A percentile compares a stretch with the other conserved stretches of the same genome.
Conservation (phyloP, 2,329 filamentous ascomycete genomes). For the Aspergillus latus region DNA sequence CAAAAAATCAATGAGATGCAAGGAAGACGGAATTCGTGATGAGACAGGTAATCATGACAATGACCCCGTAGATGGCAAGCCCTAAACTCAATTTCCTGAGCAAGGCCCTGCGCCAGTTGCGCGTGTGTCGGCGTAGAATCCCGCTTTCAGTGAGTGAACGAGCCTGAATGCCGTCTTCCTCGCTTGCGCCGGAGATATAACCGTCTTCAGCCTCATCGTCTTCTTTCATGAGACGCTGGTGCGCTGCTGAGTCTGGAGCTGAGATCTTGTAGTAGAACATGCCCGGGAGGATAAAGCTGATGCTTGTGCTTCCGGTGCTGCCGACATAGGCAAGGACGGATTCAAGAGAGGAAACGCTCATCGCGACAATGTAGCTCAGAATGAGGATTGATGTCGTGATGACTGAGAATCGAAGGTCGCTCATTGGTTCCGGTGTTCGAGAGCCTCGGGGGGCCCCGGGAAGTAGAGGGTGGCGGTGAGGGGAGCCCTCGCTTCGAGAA, state of each 20-base stretch:
- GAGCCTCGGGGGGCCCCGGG: slow-evolving; percentile 31
- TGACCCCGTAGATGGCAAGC: slow-evolving; percentile 76
- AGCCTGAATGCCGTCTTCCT: slow-evolving; percentile 39
- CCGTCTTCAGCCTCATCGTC: slow-evolving; percentile 71
- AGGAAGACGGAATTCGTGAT: slow-evolving; percentile 81
- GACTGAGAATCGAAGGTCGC: slow-evolving; percentile 82
- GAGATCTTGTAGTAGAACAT: slow-evolving; percentile 99
- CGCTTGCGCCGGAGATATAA: slow-evolving; percentile 44
- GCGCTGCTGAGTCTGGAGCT: slow-evolving; percentile 78
- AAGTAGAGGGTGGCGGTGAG: slow-evolving; percentile 46
- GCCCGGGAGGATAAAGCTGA: slow-evolving; percentile 94
- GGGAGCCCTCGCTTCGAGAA: slow-evolving; percentile 41
- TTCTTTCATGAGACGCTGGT: slow-evolving; percentile 84
- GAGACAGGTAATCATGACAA: slow-evolving; percentile 88
- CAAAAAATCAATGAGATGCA: slow-evolving; percentile 54
- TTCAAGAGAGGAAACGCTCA: slow-evolving; percentile 87
- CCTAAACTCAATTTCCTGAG: slow-evolving; percentile 72
- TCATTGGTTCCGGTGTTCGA: slow-evolving; percentile 64
- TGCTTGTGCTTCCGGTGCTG: slow-evolving; percentile 89
- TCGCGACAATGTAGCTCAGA: slow-evolving; percentile 79
- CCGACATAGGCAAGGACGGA: slow-evolving; percentile 93
- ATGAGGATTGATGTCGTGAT: slow-evolving; percentile 86
- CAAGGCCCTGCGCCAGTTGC: slow-evolving; percentile 61
- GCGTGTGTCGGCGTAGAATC: slow-evolving; percentile 62
- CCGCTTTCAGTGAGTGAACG: slow-evolving; percentile 54